Evolutionary conservation across 805 yeast species (phyloP), one percentile per base, ranked within the genome.

Genomic region (Myxozyma melibiosi): DNA sequence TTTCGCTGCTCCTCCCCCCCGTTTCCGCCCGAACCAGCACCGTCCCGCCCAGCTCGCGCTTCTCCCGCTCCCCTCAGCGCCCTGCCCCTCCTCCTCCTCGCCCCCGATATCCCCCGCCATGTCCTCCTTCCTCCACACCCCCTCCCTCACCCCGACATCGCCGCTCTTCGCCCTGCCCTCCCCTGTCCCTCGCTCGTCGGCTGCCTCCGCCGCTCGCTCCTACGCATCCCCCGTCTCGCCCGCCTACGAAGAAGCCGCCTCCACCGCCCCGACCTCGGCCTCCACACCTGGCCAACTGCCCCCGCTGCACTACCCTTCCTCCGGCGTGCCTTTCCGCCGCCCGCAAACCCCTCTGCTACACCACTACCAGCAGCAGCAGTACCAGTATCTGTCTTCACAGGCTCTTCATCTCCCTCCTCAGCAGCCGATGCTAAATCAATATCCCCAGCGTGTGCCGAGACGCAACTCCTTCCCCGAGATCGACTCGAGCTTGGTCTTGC

Each of bases 21-120:
- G 58, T 20, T 60, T 60, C 51, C 41, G 64, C 3, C 64, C 64
- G 27, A 39, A 58, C 45, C 60, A 53, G 40, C 57, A 53, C 34
- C 58, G 64, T 3, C 64, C 64, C 13, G 51, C 53, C 18, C 64
- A 62, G 25, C 64, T 60, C 31, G 46, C 49, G 11, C 56, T 60
- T 24, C 50, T 20, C 14, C 58, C 49, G 16, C 49, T 28, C 20
- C 46, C 51, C 9, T 30, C 35, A 24, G 47, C 41, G 27, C 9
- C 55, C 24, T 30, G 41, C 11, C 44, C 55, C 16, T 16, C 35
- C 16, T 27, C 51, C 35, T 31, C 53, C 16, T 42, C 53, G 24
- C 34, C 58, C 14, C 31, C 51, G 18, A 18, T 28, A 11, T 38
- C 58, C 24, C 52, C 42, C 33, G 30, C 35, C 27, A 20, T 31